Conservation (phyloP, 495 filamentous ascomycete genomes). For the Tuber brumale region DNA sequence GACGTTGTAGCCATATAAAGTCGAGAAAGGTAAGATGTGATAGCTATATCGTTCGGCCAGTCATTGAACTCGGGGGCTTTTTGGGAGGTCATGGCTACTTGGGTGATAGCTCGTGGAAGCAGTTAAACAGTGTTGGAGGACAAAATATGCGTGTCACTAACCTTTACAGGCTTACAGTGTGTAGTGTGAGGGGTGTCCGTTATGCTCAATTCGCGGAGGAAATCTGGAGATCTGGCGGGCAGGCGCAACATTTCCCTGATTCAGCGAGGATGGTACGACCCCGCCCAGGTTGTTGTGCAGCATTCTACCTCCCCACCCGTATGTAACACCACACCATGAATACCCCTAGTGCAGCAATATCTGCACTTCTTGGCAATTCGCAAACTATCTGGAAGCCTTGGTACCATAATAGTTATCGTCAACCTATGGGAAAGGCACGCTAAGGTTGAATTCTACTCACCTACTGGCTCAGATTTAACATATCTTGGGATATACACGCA, state of each 20-base stretch:
- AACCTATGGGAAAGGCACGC: no score
- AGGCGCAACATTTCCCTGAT: background rate
- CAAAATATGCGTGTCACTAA: background rate
- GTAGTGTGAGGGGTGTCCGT: background rate
- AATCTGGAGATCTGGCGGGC: background rate
- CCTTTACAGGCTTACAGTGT: background rate
- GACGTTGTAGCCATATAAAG: no score
- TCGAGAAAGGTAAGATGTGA: no score
- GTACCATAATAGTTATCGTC: background rate
- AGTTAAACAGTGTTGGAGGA: background rate
- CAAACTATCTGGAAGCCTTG: background rate
- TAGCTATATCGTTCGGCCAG: conserved; percentile 15
- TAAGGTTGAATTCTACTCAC: no score
- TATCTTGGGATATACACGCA: no score
- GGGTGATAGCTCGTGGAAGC: background rate
- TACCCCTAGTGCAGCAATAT: no score
- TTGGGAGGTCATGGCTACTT: background rate
- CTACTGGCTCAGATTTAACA: no score
- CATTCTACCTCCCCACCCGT: background rate
- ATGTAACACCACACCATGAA: no score
- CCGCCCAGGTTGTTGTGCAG: background rate
- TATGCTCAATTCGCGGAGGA: background rate
- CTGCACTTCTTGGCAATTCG: background rate
- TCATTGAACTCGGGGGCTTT: background rate
- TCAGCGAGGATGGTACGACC: background rate